Conservation (phyloP, 108 stramenopile species). For the Bacterosira constricta region DNA sequence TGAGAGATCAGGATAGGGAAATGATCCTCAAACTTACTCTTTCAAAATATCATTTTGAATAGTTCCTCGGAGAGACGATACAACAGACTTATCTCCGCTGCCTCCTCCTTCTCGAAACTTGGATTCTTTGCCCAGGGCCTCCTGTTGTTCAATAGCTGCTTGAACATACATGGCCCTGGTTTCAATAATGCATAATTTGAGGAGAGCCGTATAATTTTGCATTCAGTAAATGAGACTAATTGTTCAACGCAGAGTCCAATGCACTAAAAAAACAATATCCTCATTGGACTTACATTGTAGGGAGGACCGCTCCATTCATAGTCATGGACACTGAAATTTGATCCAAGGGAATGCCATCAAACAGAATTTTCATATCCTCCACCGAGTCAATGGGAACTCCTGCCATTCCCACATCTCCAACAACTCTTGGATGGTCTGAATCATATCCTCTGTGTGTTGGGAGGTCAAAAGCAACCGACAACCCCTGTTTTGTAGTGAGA, state of each 20-base stretch:
- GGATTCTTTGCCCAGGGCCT: constrained; percentile 45
- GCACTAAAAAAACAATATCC: too few species aligned
- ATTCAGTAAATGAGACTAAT: too few species aligned
- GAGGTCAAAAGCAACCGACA: constrained; percentile 95
- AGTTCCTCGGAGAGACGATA: constrained; percentile 84
- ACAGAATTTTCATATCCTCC: constrained; percentile 96
- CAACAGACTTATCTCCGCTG: constrained; percentile 28
- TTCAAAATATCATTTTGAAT: constrained; percentile 99
- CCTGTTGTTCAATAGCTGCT: constrained; percentile 84
- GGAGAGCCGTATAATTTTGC: too few species aligned
- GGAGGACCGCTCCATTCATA: constrained; percentile 99
- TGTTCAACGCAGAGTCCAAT: too few species aligned
- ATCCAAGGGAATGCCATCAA: constrained; percentile 95
- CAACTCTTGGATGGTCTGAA: constrained; percentile 93
- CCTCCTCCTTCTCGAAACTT: constrained; percentile 40
- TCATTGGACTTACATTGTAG: too few species aligned
- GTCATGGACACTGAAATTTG: constrained; percentile 96
- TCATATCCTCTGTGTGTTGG: constrained; percentile 99
- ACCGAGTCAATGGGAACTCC: constrained; percentile 96
- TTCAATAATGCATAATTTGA: too few species aligned
- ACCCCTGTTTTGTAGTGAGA: too few species aligned
- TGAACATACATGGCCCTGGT: constrained; percentile 97
- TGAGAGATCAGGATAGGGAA: too few species aligned
- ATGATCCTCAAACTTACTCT: constrained; percentile 78
- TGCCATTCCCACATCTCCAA: constrained; percentile 99